Conservation (phyloP, 371 early-diverging fungal genomes). For the Lichtheimia corymbifera region DNA sequence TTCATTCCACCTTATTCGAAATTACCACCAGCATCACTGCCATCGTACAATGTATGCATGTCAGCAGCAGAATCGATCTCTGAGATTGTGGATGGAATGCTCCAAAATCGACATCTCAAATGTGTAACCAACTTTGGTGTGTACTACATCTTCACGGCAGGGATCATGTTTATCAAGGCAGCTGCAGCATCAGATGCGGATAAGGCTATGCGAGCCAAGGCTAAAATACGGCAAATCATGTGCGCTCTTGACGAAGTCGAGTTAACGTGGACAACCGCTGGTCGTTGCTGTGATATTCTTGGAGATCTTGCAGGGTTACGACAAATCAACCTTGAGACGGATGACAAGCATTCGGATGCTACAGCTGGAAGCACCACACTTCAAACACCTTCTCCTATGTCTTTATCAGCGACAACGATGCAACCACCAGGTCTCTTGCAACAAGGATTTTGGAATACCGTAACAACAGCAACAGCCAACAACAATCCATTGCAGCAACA, state of each 20-base stretch:
- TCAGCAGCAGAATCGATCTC: slow-evolving; percentile 51
- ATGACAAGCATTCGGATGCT: slow-evolving; percentile 6
- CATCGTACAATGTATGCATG: slow-evolving; percentile 46
- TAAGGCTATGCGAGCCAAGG: slow-evolving; percentile 28
- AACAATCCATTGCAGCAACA: not conserved
- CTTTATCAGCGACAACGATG: too few species aligned
- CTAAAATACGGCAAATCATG: slow-evolving; percentile 36
- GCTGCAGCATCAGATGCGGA: slow-evolving; percentile 27
- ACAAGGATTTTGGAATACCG: not conserved
- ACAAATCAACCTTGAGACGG: slow-evolving; percentile 12
- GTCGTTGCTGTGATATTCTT: slow-evolving; percentile 40
- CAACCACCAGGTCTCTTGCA: too few species aligned
- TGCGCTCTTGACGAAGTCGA: slow-evolving; percentile 38
- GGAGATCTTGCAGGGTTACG: slow-evolving; percentile 46
- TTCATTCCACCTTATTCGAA: slow-evolving; percentile 31
- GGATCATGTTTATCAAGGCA: slow-evolving; percentile 35
- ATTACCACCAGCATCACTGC: slow-evolving; percentile 2
- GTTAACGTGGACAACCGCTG: slow-evolving; percentile 34
- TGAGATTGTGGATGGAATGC: slow-evolving; percentile 39
- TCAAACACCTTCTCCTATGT: too few species aligned
- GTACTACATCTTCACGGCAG: slow-evolving; percentile 45
- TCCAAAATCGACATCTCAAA: slow-evolving; percentile 28
- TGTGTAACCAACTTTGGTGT: slow-evolving; percentile 39
- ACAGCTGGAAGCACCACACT: not conserved
- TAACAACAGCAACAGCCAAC: not conserved